Base-by-base conservation (phyloP, 768 basidiomycete genomes). In the Boletus subparvulus region DNA sequence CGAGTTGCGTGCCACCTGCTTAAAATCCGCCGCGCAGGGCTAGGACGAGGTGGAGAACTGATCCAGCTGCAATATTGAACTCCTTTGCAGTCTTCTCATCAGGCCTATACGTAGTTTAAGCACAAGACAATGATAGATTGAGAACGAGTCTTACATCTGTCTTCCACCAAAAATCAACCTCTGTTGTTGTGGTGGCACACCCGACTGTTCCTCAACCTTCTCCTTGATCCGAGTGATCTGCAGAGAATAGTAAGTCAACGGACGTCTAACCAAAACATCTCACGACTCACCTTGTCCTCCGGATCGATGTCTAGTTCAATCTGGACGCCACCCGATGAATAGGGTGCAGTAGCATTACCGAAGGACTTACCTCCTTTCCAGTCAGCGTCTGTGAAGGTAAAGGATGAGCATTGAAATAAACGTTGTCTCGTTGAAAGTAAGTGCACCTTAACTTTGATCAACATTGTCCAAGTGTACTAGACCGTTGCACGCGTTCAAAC, bases 201-300 rank as follows among this genome's bases (percentile, higher is more conserved):
- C 96, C 7, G 94, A 94, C 76, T 98, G 95, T 78, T 98, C 95
- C 73, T 98, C 96, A 10, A 98, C 93, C 73, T 92, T 91, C 81
- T 96, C 94, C 78, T 98, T 98, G 75, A 98, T 94, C 63, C 91
- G 85, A 45, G 85, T 79, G 67, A 97, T 92, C 96, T 98, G 69
- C 17, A 50, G 36, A 21, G 47, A 30, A 40, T 26, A 37, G 47
- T 41, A 56, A 17, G 44, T 64, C 17, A 13, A 21, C 24, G 17
- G 16, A 17, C 5, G 30, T n/a, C 5, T 50, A 47, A 46, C 3
- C 2, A 26, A 7, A 36, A 17, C 30, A 21, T 19, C 28, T 37
- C 24, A 10, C 14, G 19, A 65, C 81, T 47, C 54, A 87, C 94
- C 82, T 88, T 89, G 76, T 92, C 92, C 61, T 92, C 90, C 16